Evolutionary conservation across 192 early-diverging fungal species (phyloP), one percentile per base, ranked within the genome.

Genomic region (Anaeromyces robustus): DNA sequence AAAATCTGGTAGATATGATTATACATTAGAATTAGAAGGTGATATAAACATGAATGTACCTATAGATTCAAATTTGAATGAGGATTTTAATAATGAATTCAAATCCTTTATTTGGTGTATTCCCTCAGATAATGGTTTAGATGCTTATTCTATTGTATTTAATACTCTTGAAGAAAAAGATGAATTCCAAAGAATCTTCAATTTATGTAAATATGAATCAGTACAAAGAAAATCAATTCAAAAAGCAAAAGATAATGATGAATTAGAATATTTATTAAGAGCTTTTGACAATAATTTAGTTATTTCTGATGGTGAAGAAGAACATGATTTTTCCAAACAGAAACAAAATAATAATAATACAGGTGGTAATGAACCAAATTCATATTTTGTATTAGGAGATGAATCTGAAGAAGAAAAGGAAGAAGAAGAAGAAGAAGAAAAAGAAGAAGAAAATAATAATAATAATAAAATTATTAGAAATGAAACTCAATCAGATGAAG

Each of bases 41-140:
- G 84, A 82, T 79, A 86, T 87, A n/a, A 19, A 41, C 5, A 90
- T 92, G 82, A 81, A 83, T 32, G n/a, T n/a, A n/a, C n/a, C n/a
- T n/a, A 77, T 96, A 26, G 90, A 93, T 78, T 88, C 90, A n/a
- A 86, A 86, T 30, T 94, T 96, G 92, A 92, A 94, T 79, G 89
- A 92, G 0, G 88, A 92, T 29, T 96, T 94, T 83, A 95, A 89
- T 84, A 79, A 88, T 77, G 87, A 91, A 81, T 86, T 91, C 77
- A 81, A 77, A 22, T 92, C 94, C n/a, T 92, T 96, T 77, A 92
- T 94, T 78, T 97, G 94, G 94, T 90, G 92, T 39, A 78, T 78
- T 77, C 4, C 29, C 3, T 26, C 80, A 30, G 30, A 30, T 78
- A 22, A 78, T 4, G 19, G 78, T 22, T 80, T 30, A 30, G 29